Evolutionary conservation across 495 filamentous ascomycete species (phyloP).

Genomic region (Pyrenula aspistea): DNA sequence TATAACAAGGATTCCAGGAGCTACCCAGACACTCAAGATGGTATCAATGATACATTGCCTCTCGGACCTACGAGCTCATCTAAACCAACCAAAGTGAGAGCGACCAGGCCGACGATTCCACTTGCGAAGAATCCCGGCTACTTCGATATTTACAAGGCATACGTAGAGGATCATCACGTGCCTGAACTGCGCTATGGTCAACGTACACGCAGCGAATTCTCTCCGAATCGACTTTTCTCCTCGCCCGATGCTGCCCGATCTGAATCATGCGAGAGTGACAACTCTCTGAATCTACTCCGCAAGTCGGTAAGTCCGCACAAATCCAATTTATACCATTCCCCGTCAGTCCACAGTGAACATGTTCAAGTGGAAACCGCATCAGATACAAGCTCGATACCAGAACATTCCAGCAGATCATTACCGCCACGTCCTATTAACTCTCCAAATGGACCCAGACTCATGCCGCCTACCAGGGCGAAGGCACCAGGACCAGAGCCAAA

Average conservation of each 20-base stretch:
- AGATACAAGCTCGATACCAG: no score
- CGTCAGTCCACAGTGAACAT: neutral
- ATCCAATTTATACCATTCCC: neutral
- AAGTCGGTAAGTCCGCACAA: no score
- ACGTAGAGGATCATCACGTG: neutral
- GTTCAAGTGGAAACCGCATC: neutral
- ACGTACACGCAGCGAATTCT: no score
- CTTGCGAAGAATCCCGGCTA: neutral
- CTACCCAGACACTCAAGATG: neutral
- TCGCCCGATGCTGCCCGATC: no score
- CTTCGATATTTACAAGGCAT: neutral
- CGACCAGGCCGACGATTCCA: no score
- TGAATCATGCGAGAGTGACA: no score
- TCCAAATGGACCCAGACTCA: neutral
- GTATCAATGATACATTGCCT: no score
- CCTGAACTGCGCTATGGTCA: no score
- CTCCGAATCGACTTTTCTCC: no score
- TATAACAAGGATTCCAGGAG: neutral
- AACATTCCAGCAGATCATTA: neutral
- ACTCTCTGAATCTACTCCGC: no score
- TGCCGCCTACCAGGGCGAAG: neutral
- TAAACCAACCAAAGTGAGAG: no score
- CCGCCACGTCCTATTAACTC: neutral
- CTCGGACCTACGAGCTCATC: no score
- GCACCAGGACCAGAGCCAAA: neutral